Conservation (phyloP, 179 eudicot species). For the Spinacia oleracea region DNA sequence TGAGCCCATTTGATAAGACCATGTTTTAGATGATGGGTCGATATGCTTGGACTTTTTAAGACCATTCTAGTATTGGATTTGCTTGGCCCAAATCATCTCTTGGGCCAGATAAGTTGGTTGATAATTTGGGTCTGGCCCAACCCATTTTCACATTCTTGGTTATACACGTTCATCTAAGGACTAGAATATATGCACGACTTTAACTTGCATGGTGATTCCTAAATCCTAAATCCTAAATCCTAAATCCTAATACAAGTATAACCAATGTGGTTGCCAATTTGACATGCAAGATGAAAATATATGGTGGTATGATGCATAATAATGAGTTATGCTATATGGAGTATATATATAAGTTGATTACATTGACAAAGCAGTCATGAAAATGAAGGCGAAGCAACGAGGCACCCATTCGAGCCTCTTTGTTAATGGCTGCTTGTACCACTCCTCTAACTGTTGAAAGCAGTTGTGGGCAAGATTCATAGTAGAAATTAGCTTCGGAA, state of each 20-base stretch:
- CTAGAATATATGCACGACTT: background rate
- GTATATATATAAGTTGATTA: constrained; percentile 30
- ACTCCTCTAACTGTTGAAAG: constrained; percentile 43
- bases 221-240: too few species aligned
- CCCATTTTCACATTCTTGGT: background rate
- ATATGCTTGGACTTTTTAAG: too few species aligned
- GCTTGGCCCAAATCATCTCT: too few species aligned
- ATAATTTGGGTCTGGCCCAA: too few species aligned
- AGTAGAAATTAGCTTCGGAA: constrained; percentile 42
- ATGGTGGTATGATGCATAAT: background rate
- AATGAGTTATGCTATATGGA: background rate
- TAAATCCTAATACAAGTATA: too few species aligned
- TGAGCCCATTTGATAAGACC: too few species aligned
- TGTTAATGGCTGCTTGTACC: constrained; percentile 49
- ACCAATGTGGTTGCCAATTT: background rate
- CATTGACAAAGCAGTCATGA: constrained; percentile 91
- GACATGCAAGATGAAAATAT: background rate
- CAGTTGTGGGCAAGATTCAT: constrained; percentile 61
- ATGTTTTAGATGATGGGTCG: too few species aligned
- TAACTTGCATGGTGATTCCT: too few species aligned
- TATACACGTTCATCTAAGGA: background rate
- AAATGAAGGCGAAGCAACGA: constrained; percentile 78
- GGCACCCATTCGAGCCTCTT: constrained; percentile 87
- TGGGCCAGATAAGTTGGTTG: too few species aligned
- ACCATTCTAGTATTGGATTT: too few species aligned